A percentile compares a stretch with the other conserved stretches of the same genome.
Evolutionary conservation across 805 yeast species (phyloP).

Genomic region (Middelhovenomyces tepae): DNA sequence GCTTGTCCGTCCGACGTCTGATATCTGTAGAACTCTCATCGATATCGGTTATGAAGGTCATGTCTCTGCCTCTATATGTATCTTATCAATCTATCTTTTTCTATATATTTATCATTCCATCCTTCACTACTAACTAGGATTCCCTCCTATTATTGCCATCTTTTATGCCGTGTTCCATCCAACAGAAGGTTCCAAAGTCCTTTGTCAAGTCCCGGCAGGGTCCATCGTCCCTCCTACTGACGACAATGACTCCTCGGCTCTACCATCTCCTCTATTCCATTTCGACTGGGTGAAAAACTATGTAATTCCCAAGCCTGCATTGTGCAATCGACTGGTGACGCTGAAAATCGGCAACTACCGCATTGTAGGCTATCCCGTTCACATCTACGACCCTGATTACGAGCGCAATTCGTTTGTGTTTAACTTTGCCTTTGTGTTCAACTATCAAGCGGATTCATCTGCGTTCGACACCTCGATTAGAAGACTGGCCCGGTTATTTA

Average conservation of each 20-base stretch:
- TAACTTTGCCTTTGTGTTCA: conserved; percentile 88
- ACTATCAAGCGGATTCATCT: conserved; percentile 60
- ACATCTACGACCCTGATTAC: conserved; percentile 62
- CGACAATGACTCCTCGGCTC: conserved; percentile 27
- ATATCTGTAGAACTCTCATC: too few species aligned
- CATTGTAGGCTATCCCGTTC: conserved; percentile 83
- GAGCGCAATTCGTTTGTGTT: conserved; percentile 88
- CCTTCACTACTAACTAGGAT: conserved; percentile 41
- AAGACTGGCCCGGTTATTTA: conserved; percentile 80
- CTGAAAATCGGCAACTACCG: conserved; percentile 61
- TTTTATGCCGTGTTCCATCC: conserved; percentile 93
- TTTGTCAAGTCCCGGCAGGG: conserved; percentile 83
- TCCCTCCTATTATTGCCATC: conserved; percentile 79
- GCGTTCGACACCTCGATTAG: conserved; percentile 72
- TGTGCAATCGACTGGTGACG: conserved; percentile 75
- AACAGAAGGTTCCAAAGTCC: conserved; percentile 86
- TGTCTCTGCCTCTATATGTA: too few species aligned
- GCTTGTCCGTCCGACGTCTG: too few species aligned
- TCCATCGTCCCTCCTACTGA: conserved; percentile 38
- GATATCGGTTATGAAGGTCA: too few species aligned
- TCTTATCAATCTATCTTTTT: too few species aligned
- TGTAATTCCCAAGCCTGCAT: conserved; percentile 85
- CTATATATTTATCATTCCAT: neutral
- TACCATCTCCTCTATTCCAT: conserved; percentile 45
- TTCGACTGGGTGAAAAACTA: conserved; percentile 85